phyloP scores from a whole-genome alignment of 768 basidiomycete species.

The Boletus vinaceobasis region DNA sequence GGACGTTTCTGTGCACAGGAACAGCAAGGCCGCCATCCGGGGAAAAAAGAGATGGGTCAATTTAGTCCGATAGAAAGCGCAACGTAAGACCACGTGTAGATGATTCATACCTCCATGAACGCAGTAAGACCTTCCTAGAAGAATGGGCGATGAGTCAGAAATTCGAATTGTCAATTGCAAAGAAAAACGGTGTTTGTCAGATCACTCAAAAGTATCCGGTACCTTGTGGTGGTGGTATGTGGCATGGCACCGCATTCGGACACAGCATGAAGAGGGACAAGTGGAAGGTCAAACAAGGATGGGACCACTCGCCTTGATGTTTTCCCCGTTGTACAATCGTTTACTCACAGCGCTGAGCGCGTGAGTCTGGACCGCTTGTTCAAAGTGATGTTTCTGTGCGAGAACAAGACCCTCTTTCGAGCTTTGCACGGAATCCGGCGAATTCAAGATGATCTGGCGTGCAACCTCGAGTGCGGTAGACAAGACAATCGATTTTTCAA shows the following conservation, averaged over 20 bases:
- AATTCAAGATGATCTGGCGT: slow-evolving; percentile 55
- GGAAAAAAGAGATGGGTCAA: background rate
- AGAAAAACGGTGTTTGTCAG: background rate
- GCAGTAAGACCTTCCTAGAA: slow-evolving; percentile 67
- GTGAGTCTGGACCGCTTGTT: slow-evolving; percentile 48
- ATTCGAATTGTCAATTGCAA: background rate
- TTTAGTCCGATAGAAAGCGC: background rate
- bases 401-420: slow-evolving; percentile 70
- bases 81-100: slow-evolving; percentile 2
- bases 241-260: background rate
- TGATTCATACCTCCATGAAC: slow-evolving; percentile 42
- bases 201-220: background rate
- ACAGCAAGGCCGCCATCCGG: slow-evolving; percentile 1
- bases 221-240: background rate
- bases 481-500: slow-evolving; percentile 50
- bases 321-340: slow-evolving; percentile 55
- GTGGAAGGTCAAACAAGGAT: no score
- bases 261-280: background rate
- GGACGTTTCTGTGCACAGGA: slow-evolving; percentile 12
- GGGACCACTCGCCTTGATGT: slow-evolving; percentile 62
- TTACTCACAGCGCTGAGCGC: slow-evolving; percentile 45
- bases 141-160: slow-evolving; percentile 15
- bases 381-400: slow-evolving; percentile 48
- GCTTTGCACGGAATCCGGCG: slow-evolving; percentile 75
- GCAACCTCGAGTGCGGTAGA: slow-evolving; percentile 62